Percentiles rank a stretch among this genome's conserved stretches.
Evolutionary conservation across 225 moss, liverwort and hornwort species (phyloP).

Genomic region (Asterella californica): DNA sequence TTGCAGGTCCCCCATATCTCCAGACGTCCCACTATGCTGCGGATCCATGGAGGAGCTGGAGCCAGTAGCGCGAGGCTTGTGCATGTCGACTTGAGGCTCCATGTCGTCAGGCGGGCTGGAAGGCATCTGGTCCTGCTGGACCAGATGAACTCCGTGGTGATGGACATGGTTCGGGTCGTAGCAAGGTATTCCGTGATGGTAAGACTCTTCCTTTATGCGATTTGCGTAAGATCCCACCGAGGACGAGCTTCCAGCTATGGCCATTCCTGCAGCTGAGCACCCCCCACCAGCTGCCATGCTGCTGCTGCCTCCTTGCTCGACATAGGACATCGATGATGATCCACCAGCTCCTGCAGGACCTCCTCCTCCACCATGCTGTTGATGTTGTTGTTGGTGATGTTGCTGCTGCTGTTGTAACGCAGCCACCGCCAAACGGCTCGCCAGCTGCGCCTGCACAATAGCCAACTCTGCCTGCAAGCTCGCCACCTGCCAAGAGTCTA

Average conservation of each 20-base stretch:
- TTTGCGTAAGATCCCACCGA: slow-evolving; percentile 52
- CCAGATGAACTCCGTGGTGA: slow-evolving; percentile 16
- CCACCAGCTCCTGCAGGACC: slow-evolving; percentile 33
- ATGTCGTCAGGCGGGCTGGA: slow-evolving; percentile 58
- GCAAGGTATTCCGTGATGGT: slow-evolving; percentile 60
- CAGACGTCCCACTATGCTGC: slow-evolving; percentile 30
- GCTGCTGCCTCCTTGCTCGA: not conserved
- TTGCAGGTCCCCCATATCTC: slow-evolving; percentile 60
- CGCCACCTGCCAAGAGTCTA: slow-evolving; percentile 59
- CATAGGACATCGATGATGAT: slow-evolving; percentile 16
- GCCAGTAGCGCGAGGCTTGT: slow-evolving; percentile 36
- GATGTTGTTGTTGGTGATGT: no score
- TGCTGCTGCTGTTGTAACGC: slow-evolving; percentile 65
- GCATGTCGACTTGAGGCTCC: slow-evolving; percentile 50
- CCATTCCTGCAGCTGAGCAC: slow-evolving; percentile 8
- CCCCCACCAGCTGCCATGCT: slow-evolving; percentile 2
- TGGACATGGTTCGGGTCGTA: slow-evolving; percentile 49
- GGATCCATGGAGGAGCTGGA: slow-evolving; percentile 34
- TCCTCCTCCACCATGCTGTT: no score
- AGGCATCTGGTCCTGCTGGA: slow-evolving; percentile 45
- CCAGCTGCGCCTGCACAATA: slow-evolving; percentile 83
- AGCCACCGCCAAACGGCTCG: slow-evolving; percentile 59
- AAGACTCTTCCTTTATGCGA: slow-evolving; percentile 75
- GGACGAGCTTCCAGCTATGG: slow-evolving; percentile 46
- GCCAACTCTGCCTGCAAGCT: slow-evolving; percentile 91